phyloP scores from a whole-genome alignment of 345 rosid species.

The Ceriops tagal region DNA sequence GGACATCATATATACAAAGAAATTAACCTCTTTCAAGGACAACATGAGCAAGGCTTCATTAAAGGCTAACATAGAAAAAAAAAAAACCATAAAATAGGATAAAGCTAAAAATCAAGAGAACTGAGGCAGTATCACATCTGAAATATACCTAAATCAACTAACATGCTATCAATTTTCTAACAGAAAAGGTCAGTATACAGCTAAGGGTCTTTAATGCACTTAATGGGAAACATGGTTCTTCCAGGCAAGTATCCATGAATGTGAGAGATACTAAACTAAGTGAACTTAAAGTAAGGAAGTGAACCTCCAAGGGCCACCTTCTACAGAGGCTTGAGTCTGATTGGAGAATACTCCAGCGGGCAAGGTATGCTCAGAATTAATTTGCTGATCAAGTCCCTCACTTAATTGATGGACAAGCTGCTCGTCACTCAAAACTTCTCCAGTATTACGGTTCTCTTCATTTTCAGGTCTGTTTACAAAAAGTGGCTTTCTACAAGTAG shows the following conservation, averaged over 20 bases:
- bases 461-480: conserved; percentile 61
- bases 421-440: conserved; percentile 62
- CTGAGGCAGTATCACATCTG: background rate
- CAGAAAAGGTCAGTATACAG: background rate
- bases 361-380: conserved; percentile 41
- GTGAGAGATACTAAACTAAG: conserved; percentile 5
- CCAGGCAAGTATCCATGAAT: conserved; percentile 8
- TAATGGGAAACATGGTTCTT: background rate
- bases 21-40: no score
- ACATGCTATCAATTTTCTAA: background rate
- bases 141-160: background rate
- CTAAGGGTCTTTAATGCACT: background rate
- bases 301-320: conserved; percentile 82
- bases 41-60: background rate
- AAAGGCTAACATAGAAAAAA: background rate
- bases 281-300: conserved; percentile 21
- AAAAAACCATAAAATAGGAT: background rate
- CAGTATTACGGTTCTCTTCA: conserved; percentile 42
- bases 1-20: no score
- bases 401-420: conserved; percentile 74
- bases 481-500: conserved; percentile 98
- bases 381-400: conserved; percentile 57
- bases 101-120: background rate
- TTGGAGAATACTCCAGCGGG: conserved; percentile 69
- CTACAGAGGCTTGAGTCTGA: conserved; percentile 52